Conservation (phyloP, 2,329 filamentous ascomycete genomes). For the Grosmannia serpens region DNA sequence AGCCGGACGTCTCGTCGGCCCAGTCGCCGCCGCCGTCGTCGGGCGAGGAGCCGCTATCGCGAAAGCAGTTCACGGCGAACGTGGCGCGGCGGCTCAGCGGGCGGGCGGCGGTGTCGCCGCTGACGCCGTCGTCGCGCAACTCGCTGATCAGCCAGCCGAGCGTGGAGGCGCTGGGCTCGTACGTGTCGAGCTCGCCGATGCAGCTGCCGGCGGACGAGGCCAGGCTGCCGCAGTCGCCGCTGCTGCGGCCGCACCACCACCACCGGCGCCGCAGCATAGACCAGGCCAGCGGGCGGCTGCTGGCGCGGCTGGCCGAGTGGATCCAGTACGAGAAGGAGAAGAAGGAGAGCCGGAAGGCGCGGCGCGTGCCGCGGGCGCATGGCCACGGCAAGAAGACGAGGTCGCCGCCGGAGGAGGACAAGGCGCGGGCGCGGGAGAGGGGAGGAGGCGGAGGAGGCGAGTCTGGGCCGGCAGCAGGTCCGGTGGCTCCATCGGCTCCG, state of each 20-base stretch:
- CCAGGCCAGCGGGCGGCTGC: slow-evolving; percentile 39
- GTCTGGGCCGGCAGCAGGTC: not conserved
- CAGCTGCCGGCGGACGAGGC: slow-evolving; percentile 16
- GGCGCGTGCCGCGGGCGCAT: slow-evolving; percentile 22
- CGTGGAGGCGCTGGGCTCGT: slow-evolving; percentile 20
- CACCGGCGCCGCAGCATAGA: slow-evolving; percentile 24
- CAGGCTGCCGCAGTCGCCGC: slow-evolving; percentile 6
- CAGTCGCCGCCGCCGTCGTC: slow-evolving; percentile 9
- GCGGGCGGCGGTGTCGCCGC: slow-evolving; percentile 22
- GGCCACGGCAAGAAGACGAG: slow-evolving; percentile 30
- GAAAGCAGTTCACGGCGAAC: slow-evolving; percentile 33
- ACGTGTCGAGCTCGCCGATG: slow-evolving; percentile 13
- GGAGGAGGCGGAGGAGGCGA: slow-evolving; percentile 1
- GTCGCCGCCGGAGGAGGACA: slow-evolving; percentile 20
- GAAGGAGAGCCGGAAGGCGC: slow-evolving; percentile 43
- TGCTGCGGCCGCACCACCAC: slow-evolving; percentile 16
- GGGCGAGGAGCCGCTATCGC: slow-evolving; percentile 24
- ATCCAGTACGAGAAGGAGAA: slow-evolving; percentile 67
- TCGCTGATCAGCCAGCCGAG: slow-evolving; percentile 29
- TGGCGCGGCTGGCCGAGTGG: slow-evolving; percentile 74
- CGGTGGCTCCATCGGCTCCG: too few relatives aligned
- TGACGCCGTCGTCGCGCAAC: slow-evolving; percentile 29
- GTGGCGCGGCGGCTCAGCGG: slow-evolving; percentile 33
- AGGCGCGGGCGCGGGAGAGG: not conserved
- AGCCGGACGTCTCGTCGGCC: slow-evolving; percentile 25